Percentiles rank a stretch among this genome's conserved stretches.
Evolutionary conservation across 2,329 filamentous ascomycete species (phyloP).

Genomic region (Emydomyces testavorans): DNA sequence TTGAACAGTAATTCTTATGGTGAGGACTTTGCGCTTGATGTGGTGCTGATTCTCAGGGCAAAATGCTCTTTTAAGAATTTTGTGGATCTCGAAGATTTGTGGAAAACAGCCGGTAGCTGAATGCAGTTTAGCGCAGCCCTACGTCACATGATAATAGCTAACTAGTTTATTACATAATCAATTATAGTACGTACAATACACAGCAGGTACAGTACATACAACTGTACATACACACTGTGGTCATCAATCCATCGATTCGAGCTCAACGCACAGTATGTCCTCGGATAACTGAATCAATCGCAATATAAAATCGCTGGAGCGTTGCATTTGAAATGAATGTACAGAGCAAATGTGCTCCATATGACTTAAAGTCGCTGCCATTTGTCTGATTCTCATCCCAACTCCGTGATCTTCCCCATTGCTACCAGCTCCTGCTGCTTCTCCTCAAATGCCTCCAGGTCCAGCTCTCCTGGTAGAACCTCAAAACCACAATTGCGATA

Average conservation of each 20-base stretch:
- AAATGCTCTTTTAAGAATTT: conserved; percentile 7
- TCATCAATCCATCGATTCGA: no score
- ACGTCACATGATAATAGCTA: background rate
- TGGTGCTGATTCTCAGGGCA: background rate
- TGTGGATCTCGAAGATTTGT: conserved; percentile 5
- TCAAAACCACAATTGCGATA: conserved; percentile 21
- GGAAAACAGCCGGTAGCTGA: conserved; percentile 11
- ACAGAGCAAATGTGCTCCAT: no score
- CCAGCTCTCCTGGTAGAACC: conserved; percentile 1
- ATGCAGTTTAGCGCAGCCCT: conserved; percentile 14
- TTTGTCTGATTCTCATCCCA: background rate
- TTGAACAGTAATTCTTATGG: conserved; percentile 51
- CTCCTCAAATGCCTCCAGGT: background rate
- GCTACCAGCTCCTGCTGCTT: background rate
- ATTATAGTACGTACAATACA: no score
- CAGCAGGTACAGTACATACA: no score
- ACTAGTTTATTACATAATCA: no score
- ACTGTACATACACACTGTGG: no score
- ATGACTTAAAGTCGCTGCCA: no score
- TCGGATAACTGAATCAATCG: no score
- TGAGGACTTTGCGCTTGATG: conserved; percentile 43
- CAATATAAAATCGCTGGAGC: no score
- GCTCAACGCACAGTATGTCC: no score
- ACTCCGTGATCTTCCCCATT: conserved; percentile 9
- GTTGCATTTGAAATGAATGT: no score